Conservation (phyloP, 257 asterid species). For the Solanum dulcamara region DNA sequence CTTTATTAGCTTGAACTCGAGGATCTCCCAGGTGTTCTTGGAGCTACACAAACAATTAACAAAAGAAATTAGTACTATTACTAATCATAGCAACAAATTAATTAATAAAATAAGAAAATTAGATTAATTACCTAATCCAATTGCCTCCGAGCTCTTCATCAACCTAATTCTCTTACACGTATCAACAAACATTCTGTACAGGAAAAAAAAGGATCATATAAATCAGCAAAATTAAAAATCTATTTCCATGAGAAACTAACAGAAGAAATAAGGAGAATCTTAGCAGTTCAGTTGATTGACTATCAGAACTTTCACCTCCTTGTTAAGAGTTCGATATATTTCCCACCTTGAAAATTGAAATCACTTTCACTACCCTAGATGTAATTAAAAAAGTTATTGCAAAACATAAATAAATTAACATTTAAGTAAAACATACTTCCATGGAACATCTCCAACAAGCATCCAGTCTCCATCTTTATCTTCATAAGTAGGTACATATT, state of each 20-base stretch:
- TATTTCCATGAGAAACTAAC: not conserved
- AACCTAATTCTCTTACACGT: conserved; percentile 74
- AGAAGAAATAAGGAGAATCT: not conserved
- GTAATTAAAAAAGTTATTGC: too few species aligned
- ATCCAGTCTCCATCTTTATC: conserved; percentile 91
- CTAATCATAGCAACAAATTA: not conserved
- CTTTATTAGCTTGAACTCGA: not conserved
- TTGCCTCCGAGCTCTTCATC: conserved; percentile 55
- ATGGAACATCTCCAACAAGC: conserved; percentile 88
- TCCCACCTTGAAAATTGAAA: not conserved
- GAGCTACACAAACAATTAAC: not conserved
- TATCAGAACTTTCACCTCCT: not conserved
- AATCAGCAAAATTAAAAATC: not conserved
- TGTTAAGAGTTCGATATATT: not conserved
- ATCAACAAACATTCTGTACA: conserved; percentile 68
- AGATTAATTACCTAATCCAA: conserved; percentile 9
- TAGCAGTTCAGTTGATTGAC: not conserved
- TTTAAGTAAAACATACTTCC: conserved; percentile 33
- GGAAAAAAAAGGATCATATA: not conserved
- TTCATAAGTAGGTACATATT: conserved; percentile 73
- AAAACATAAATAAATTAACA: too few species aligned
- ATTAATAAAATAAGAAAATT: not conserved
- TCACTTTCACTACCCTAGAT: too few species aligned
- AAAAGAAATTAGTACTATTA: not conserved
- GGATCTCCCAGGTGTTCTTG: not conserved